A percentile compares a stretch with the other conserved stretches of the same genome.
Evolutionary conservation across 2,329 filamentous ascomycete species (phyloP).

Genomic region (Venturiaceae sp.): DNA sequence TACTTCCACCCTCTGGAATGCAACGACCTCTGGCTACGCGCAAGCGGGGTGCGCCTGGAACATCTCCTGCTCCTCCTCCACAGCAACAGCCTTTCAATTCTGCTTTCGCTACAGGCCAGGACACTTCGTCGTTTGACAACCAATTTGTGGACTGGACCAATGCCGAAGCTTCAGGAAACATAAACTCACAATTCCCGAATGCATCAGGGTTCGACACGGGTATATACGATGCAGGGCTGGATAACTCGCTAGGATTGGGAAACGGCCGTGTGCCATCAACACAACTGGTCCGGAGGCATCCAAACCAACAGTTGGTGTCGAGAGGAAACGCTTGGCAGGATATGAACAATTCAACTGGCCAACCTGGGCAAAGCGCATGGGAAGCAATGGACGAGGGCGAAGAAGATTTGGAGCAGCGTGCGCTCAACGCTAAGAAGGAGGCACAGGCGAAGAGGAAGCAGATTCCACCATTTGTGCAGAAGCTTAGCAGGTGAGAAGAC

Average conservation of each 20-base stretch:
- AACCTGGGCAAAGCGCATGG: not conserved
- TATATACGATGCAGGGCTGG: not conserved
- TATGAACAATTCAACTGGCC: slow-evolving; percentile 15
- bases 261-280: slow-evolving; percentile 15
- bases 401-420: slow-evolving; percentile 69
- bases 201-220: not conserved
- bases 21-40: slow-evolving; percentile 2
- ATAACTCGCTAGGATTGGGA: slow-evolving; percentile 4
- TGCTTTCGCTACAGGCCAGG: not conserved
- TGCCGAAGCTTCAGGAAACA: not conserved
- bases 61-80: not conserved
- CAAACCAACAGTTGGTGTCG: slow-evolving; percentile 35
- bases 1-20: not conserved
- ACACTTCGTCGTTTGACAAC: not conserved
- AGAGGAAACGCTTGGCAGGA: slow-evolving; percentile 31
- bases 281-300: slow-evolving; percentile 35
- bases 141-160: slow-evolving; percentile 3
- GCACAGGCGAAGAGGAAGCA: slow-evolving; percentile 85
- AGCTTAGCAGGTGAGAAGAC: slow-evolving; percentile 75
- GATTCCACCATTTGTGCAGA: slow-evolving; percentile 96
- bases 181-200: not conserved
- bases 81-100: slow-evolving; percentile 1
- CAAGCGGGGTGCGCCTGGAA: slow-evolving; percentile 5
- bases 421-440: slow-evolving; percentile 74
- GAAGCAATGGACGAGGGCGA: slow-evolving; percentile 55